These are phyloP conservation scores for Stipa capillata DNA, from an alignment of 176 grass and related monocot genomes.

Conservation along the genomic window DNA sequence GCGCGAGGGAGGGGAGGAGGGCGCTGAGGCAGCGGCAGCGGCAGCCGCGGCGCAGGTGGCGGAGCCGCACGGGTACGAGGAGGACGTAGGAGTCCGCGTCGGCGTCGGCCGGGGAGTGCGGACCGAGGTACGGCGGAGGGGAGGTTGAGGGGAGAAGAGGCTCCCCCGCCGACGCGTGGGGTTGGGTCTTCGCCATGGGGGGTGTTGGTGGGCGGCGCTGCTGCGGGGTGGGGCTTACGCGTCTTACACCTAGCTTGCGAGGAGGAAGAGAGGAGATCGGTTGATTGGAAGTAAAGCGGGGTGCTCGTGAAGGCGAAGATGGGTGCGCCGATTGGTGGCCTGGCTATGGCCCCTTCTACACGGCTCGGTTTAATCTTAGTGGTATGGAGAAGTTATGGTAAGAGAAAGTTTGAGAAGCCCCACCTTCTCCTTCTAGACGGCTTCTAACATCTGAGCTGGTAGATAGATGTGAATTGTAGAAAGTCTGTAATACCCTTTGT, in stretches of 20 bases:
- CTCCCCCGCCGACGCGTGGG: background rate
- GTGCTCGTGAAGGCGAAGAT: background rate
- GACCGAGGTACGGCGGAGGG: constrained; percentile 15
- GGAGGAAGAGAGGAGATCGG: too few species aligned
- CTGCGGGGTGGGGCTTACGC: background rate
- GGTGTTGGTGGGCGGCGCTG: background rate
- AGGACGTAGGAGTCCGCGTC: constrained; percentile 7
- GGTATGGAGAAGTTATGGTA: too few species aligned
- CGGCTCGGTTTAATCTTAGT: too few species aligned
- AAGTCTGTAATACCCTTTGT: too few species aligned
- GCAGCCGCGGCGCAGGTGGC: constrained; percentile 24
- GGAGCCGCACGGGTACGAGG: constrained; percentile 44
- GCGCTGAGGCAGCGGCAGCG: constrained; percentile 17
- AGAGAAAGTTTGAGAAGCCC: too few species aligned
- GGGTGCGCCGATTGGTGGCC: background rate
- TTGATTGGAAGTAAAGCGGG: constrained; percentile 8
- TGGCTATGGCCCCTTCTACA: too few species aligned
- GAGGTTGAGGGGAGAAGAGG: constrained; percentile 41
- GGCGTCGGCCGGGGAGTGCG: background rate
- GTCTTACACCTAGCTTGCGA: constrained; percentile 27
- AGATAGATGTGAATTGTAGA: too few species aligned
- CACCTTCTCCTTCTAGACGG: too few species aligned
- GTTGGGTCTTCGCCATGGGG: constrained; percentile 44
- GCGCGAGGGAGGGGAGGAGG: constrained; percentile 1
- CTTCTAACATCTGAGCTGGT: too few species aligned